Base-by-base conservation (phyloP, 495 filamentous ascomycete genomes). In the Clavariopsis aquatica region DNA sequence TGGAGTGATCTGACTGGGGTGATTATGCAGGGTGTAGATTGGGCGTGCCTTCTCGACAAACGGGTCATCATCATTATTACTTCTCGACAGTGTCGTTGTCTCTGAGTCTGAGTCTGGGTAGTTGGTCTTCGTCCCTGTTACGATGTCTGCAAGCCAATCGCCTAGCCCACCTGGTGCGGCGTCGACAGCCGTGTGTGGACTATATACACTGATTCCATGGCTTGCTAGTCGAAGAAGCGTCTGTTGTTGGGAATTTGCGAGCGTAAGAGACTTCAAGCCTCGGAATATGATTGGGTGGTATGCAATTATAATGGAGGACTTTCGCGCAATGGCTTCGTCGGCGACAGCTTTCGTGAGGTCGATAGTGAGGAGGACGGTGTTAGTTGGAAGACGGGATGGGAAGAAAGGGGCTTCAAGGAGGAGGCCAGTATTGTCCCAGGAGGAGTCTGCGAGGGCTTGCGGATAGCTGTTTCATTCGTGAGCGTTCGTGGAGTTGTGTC, bases 201-300 rank as follows among this genome's bases (percentile, higher is more conserved):
- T 91, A 78, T 98, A 98, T 62, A 76, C 92, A 69, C 91, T 93
- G 67, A 97, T 93, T 19, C 95, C 93, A 77, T 90, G 85, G 43
- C 89, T 87, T n/a, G 87, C 88, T 2, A 98, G 82, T 51, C 88
- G 84, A 7, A 98, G 81, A 51, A 98, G 83, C 23, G 87, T 88
- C 60, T 87, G 83, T 77, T 98, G 95, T 71, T 96, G 94, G 12
- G 90, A 79, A 75, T 98, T 88, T 62, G 82, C 82, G 20, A 93
- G 82, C 34, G 90, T 96, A 72, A 98, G 77, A 46, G 88, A 86
- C 76, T 97, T 98, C 52, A 98, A 79, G 43, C 89, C 88, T 64
- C 86, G 84, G 83, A 98, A 98, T 70, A 98, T 98, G 70, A 98
- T 92, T 9, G 94, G 94, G 75, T 98, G 94, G 72, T 98, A 98